Evolutionary conservation across 805 yeast species (phyloP).

Genomic region (Torulaspora maleeae): DNA sequence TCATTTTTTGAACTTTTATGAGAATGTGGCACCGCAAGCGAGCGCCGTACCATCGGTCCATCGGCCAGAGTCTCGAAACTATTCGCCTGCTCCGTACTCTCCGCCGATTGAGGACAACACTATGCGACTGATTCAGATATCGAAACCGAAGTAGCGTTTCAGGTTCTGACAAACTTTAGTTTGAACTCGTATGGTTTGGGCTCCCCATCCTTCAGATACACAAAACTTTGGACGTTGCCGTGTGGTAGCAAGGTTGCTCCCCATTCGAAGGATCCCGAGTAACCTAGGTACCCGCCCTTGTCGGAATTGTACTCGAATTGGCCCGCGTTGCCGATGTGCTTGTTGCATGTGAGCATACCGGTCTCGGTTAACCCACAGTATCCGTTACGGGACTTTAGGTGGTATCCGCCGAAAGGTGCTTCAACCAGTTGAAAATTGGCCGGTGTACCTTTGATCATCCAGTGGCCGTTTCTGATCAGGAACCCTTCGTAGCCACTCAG

Average conservation of each 20-base stretch:
- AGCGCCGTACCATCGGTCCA: slow-evolving; percentile 7
- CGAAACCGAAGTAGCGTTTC: slow-evolving; percentile 12
- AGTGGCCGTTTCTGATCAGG: slow-evolving; percentile 76
- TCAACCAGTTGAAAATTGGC: slow-evolving; percentile 62
- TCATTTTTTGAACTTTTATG: slow-evolving; percentile 4
- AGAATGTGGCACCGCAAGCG: slow-evolving; percentile 1
- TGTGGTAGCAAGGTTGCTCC: slow-evolving; percentile 46
- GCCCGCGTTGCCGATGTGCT: slow-evolving; percentile 36
- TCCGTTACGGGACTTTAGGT: slow-evolving; percentile 66
- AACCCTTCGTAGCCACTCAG: slow-evolving; percentile 43
- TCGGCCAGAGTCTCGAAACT: slow-evolving; percentile 4
- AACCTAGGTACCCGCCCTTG: slow-evolving; percentile 44
- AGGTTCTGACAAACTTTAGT: slow-evolving; percentile 30
- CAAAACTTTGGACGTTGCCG: slow-evolving; percentile 44
- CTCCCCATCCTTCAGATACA: slow-evolving; percentile 33
- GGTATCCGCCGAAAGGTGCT: slow-evolving; percentile 69
- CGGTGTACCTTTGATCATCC: slow-evolving; percentile 79
- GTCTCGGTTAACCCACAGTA: slow-evolving; percentile 50
- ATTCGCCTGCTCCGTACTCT: slow-evolving; percentile 2
- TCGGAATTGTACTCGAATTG: slow-evolving; percentile 55
- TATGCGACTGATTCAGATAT: slow-evolving; percentile 17
- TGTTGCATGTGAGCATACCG: slow-evolving; percentile 35
- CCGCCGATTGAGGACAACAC: slow-evolving; percentile 22
- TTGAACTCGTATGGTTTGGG: slow-evolving; percentile 36
- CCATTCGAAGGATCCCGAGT: slow-evolving; percentile 63